phyloP scores from a whole-genome alignment of 2,329 filamentous ascomycete genomes.

The Aspergillus costaricaensis region DNA sequence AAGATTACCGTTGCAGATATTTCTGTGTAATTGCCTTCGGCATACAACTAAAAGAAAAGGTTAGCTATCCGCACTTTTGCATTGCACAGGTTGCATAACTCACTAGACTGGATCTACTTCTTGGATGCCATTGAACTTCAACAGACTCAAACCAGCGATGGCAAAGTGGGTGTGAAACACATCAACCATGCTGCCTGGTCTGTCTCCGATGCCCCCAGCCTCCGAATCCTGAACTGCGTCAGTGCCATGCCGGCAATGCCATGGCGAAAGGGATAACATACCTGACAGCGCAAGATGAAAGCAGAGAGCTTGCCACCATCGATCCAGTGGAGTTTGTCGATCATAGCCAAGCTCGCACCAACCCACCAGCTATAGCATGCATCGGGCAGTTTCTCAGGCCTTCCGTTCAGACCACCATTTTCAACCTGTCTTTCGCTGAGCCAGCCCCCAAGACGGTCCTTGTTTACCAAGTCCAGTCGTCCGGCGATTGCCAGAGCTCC shows the following conservation, averaged over 20 bases:
- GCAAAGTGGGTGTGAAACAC: slow-evolving; percentile 95
- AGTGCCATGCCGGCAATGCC: slow-evolving; percentile 1
- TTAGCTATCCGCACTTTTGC: background rate
- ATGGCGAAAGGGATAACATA: slow-evolving; percentile 30
- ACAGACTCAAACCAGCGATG: slow-evolving; percentile 80
- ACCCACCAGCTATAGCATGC: slow-evolving; percentile 99
- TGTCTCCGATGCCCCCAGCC: slow-evolving; percentile 81
- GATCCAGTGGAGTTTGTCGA: slow-evolving; percentile 88
- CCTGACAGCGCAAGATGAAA: slow-evolving; percentile 87
- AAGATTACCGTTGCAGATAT: slow-evolving; percentile 49
- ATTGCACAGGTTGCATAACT: slow-evolving; percentile 30
- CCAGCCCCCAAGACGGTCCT: slow-evolving; percentile 82
- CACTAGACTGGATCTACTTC: slow-evolving; percentile 87
- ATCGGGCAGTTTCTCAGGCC: slow-evolving; percentile 93
- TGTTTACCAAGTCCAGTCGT: slow-evolving; percentile 77
- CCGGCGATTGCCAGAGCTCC: slow-evolving; percentile 82
- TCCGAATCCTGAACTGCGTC: slow-evolving; percentile 65
- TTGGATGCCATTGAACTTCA: slow-evolving; percentile 73
- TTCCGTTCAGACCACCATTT: slow-evolving; percentile 85
- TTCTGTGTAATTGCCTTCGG: slow-evolving; percentile 67
- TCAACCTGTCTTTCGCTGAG: slow-evolving; percentile 88
- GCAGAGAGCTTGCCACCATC: slow-evolving; percentile 73
- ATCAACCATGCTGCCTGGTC: slow-evolving; percentile 92
- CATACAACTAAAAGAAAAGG: slow-evolving; percentile 59
- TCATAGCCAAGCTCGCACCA: slow-evolving; percentile 84